Evolutionary conservation across 2,329 filamentous ascomycete genomes (phyloP).

Genomic region (Monosporascus ibericus): DNA sequence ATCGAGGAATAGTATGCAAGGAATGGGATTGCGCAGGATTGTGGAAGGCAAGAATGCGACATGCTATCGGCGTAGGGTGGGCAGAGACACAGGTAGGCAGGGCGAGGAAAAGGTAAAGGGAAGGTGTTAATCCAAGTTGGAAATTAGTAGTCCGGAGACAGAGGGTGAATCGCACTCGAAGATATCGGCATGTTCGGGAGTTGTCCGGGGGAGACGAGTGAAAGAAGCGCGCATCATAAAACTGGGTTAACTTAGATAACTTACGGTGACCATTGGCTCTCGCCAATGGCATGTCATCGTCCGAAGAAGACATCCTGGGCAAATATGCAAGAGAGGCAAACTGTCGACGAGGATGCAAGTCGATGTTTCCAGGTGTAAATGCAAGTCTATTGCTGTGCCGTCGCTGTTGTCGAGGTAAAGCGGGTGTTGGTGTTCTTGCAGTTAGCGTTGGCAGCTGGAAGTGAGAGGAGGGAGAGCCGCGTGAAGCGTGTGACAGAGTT

Average conservation of each 20-base stretch:
- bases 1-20: slow-evolving; percentile 1
- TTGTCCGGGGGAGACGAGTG: not conserved
- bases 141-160: no score
- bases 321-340: slow-evolving; percentile 9
- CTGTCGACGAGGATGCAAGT: not conserved
- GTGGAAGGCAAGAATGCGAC: not conserved
- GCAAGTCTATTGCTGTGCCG: not conserved
- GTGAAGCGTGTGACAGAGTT: no score
- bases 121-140: not conserved
- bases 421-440: not conserved
- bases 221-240: not conserved
- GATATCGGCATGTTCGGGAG: no score
- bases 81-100: not conserved
- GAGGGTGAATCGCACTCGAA: no score
- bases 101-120: not conserved
- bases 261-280: slow-evolving; percentile 63
- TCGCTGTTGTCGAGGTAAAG: not conserved
- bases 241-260: slow-evolving; percentile 27
- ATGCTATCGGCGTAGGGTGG: not conserved
- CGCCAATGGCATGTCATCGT: slow-evolving; percentile 77
- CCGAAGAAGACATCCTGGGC: slow-evolving; percentile 55
- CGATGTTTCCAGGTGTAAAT: not conserved
- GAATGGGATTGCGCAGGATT: not conserved
- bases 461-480: not conserved
- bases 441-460: not conserved